phyloP scores from a whole-genome alignment of 2,329 filamentous ascomycete genomes.

The Pseudogymnoascus sp. region DNA sequence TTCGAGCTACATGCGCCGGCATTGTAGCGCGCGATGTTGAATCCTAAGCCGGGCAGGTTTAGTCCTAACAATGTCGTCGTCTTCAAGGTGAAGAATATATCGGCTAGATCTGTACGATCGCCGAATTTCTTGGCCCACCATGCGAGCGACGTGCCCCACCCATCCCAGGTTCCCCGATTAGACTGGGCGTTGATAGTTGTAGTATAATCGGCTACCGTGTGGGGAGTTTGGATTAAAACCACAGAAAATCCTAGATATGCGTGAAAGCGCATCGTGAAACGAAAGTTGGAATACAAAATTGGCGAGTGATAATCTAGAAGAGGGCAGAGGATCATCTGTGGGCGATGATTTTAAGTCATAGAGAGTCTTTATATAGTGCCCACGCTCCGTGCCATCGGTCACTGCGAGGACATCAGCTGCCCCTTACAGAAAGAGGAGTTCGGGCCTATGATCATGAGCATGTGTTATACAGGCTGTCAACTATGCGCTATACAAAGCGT shows the following conservation, averaged over 20 bases:
- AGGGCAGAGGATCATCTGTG: background rate
- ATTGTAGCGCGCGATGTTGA: conserved; percentile 37
- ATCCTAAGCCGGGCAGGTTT: conserved; percentile 31
- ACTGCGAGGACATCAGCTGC: background rate
- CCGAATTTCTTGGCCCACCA: conserved; percentile 38
- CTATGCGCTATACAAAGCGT: background rate
- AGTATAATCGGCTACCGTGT: conserved; percentile 23
- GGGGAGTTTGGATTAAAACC: background rate
- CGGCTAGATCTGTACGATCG: conserved; percentile 32
- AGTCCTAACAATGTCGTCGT: conserved; percentile 25
- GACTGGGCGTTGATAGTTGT: conserved; percentile 27
- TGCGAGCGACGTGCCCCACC: conserved; percentile 36
- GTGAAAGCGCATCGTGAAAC: background rate
- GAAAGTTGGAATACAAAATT: background rate
- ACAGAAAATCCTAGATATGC: background rate
- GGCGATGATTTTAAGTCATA: background rate
- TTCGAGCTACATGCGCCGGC: conserved; percentile 34
- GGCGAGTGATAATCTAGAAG: background rate
- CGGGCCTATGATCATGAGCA: background rate
- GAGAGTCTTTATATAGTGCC: background rate
- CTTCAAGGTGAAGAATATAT: conserved; percentile 33
- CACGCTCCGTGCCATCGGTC: background rate
- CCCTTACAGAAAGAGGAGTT: background rate
- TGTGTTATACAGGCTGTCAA: background rate
- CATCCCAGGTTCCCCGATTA: conserved; percentile 35